Base-by-base conservation (phyloP, 495 filamentous ascomycete species). In the Xylaria nigripes region DNA sequence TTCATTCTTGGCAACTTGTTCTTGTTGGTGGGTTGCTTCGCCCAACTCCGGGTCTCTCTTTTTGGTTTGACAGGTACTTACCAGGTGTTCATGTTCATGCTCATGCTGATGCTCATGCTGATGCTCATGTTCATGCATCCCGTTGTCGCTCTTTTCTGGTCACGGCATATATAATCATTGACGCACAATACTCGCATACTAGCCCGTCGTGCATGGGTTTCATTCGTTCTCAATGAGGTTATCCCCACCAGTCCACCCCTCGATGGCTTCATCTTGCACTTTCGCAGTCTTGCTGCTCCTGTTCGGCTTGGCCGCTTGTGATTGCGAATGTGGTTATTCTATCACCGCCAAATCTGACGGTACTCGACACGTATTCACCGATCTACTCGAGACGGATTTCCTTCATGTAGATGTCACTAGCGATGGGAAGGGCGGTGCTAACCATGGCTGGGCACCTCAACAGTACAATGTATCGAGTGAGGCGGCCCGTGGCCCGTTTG, bases 271-370 rank as follows among this genome's bases (percentile, higher is more conserved):
- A 34, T 42, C 59, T 18, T 62, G 52, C 21, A 23, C 48, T 41
- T 36, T 61, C 12, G 48, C 45, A 32, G 42, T 47, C 22, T n/a
- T 54, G 16, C 42, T 21, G 18, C 30, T 62, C 19, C 43, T 68
- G 19, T 41, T 51, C 38, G 45, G 52, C 48, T 32, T 63, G 21
- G 61, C 50, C 16, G 29, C 64, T 16, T 81, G 82, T 13, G 72
- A 76, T 57, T 89, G 86, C 71, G 83, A 87, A 64, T 90, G 86
- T 63, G 86, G 87, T 30, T 90, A 88, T 63, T 63, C 68, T 27
- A 60, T 66, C 36, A 63, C 34, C 48, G 61, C 63, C 45, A 22
- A 40, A 42, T 66, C 65, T 34, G 68, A 77, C 48, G 76, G 74
- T 49, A 57, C 57, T 32, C 68, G 52, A 32, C 44, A 61, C 15